Evolutionary conservation across 495 filamentous ascomycete species (phyloP).

Genomic region (Daldinia decipiens): DNA sequence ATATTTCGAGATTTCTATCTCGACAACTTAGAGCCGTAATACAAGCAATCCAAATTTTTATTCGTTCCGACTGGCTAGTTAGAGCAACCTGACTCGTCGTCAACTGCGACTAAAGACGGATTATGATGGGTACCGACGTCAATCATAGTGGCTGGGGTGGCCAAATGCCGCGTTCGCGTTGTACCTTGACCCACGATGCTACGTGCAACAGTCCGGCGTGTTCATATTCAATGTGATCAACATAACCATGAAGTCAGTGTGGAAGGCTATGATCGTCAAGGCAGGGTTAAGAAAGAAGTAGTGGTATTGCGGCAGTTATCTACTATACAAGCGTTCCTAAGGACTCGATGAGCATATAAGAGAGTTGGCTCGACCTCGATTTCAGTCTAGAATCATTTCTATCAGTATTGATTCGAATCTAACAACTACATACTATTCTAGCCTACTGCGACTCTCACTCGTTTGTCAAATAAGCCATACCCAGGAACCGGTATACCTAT

Average conservation of each 20-base stretch:
- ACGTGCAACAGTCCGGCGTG: slow-evolving; percentile 17
- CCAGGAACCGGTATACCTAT: not conserved
- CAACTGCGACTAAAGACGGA: not conserved
- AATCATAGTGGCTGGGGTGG: slow-evolving; percentile 17
- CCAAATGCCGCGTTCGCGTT: slow-evolving; percentile 19
- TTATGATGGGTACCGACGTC: slow-evolving; percentile 8
- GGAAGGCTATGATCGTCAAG: slow-evolving; percentile 7
- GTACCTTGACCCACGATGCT: slow-evolving; percentile 26
- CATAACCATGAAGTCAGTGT: slow-evolving; percentile 25
- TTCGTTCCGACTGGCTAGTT: not conserved
- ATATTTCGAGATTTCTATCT: not conserved
- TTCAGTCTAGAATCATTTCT: slow-evolving; percentile 12
- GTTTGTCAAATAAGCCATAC: not conserved
- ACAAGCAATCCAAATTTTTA: not conserved
- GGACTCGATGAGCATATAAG: slow-evolving; percentile 27
- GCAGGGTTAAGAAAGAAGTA: slow-evolving; percentile 4
- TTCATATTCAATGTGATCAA: slow-evolving; percentile 22
- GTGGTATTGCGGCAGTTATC: slow-evolving; percentile 9
- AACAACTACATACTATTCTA: not conserved
- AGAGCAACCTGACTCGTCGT: not conserved
- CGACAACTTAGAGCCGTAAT: not conserved
- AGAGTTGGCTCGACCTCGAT: slow-evolving; percentile 13
- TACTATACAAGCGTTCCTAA: not conserved
- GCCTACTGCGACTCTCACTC: not conserved
- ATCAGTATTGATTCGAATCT: slow-evolving; percentile 3